phyloP scores from a whole-genome alignment of 1,284 basidiomycete species.

The Sanguinoderma infundibulare region DNA sequence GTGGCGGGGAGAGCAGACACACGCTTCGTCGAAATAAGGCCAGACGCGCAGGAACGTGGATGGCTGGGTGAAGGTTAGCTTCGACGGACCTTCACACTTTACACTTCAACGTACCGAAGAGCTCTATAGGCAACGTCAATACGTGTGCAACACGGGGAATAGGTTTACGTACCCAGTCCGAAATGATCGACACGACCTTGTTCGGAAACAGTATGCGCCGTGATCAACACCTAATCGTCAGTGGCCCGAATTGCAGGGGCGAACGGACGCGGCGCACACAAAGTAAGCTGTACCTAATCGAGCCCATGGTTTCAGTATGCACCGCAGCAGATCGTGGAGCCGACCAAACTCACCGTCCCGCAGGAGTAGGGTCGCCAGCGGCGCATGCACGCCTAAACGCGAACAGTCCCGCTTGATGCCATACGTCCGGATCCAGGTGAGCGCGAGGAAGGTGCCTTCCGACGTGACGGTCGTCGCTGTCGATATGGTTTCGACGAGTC shows the following conservation, averaged over 20 bases:
- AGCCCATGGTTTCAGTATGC: neutral
- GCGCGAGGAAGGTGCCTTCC: conserved; percentile 11
- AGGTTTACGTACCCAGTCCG: neutral
- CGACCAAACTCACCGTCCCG: conserved; percentile 13
- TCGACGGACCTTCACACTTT: neutral
- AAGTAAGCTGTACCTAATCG: conserved; percentile 18
- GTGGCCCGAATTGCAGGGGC: too few species aligned
- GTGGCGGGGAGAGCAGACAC: neutral
- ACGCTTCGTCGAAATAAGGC: conserved; percentile 20
- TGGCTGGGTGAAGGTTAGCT: neutral
- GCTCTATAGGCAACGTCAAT: neutral
- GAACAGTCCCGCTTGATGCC: conserved; percentile 1
- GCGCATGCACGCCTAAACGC: conserved; percentile 1
- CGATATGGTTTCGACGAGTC: conserved; percentile 1
- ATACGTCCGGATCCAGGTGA: conserved; percentile 18
- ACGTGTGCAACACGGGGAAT: neutral
- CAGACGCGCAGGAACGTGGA: conserved; percentile 12
- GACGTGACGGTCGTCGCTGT: conserved; percentile 9
- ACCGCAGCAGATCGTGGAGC: neutral
- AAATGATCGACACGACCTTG: conserved; percentile 11
- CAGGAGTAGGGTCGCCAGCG: conserved; percentile 12
- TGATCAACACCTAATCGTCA: neutral
- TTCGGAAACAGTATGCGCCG: conserved; percentile 8
- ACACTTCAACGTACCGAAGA: neutral
- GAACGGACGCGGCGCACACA: conserved; percentile 3